Evolutionary conservation across 179 eudicot species (phyloP), one percentile per base, ranked within the genome.

Genomic region (Sideroxylon spinosum): DNA sequence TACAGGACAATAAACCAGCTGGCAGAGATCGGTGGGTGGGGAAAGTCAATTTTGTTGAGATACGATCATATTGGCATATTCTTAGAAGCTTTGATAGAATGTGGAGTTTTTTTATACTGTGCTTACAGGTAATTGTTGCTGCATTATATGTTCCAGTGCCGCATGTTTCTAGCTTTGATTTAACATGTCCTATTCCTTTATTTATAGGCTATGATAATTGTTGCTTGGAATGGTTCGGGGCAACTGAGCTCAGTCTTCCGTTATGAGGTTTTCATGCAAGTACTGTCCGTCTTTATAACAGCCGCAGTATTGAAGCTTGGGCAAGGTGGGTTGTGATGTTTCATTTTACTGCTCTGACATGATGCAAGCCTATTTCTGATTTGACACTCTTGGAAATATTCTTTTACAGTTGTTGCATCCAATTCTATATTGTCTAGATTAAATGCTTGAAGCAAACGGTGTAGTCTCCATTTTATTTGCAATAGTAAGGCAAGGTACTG

Each of bases 41-140:
- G 53, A 96, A 96, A 89, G 99, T 92, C 68, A 93, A 94, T 83
- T 96, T 92, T 81, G 98, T 96, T 72, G 99, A 96, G 87, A 94
- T 96, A 71, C 93, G 99, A 46, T 83, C 99, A 5, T 96, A 84
- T 86, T 91, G 92, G 92, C 99, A 96, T 82, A 85, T 96, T 71
- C 94, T 96, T 79, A 91, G 99, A 88, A 96, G 99, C 90, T 96
- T 94, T 78, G 98, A 96, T 79, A 86, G 99, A 81, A 90, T 96
- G 98, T 96, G 99, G 99, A 89, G 92, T 83, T 96, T 96, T 78
- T 90, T 92, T 69, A 87, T 94, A 76, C 82, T 96, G 84, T 90
- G 97, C 82, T 83, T 96, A 81, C 99, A 96, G 99, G 99, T 85
- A 83, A 81, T 57, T 82, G 20, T 48, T 61, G 12, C 69, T 65